Percentiles rank a stretch among this genome's conserved stretches.
These are phyloP conservation scores for Choiromyces venosus DNA, from an alignment of 495 filamentous ascomycete genomes.

Conservation along the genomic window DNA sequence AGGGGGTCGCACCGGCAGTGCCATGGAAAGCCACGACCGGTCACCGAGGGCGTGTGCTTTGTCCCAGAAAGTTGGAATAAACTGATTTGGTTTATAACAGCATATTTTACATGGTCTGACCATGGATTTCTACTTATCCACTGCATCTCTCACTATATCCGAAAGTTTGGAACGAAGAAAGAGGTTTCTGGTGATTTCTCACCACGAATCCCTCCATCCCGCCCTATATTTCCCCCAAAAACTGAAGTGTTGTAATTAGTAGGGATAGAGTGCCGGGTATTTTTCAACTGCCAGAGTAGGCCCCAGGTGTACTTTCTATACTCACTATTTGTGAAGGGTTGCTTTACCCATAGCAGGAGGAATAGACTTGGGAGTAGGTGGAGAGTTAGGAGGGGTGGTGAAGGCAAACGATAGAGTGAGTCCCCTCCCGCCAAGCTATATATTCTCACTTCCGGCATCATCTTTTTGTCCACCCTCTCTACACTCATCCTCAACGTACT, in stretches of 20 bases:
- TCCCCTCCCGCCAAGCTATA: neutral
- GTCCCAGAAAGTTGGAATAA: neutral
- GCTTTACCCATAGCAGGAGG: neutral
- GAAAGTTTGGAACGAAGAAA: neutral
- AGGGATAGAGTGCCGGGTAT: neutral
- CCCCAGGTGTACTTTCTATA: neutral
- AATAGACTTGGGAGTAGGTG: neutral
- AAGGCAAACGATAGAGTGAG: neutral
- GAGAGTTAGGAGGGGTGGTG: neutral
- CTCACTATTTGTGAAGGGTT: neutral
- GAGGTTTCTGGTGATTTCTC: neutral
- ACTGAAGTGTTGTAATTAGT: neutral
- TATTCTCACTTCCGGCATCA: neutral
- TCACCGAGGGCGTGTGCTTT: neutral
- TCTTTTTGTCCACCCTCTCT: neutral
- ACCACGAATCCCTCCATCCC: neutral
- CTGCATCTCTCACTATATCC: neutral
- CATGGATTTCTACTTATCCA: conserved; percentile 1
- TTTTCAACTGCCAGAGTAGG: neutral
- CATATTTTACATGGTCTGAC: neutral
- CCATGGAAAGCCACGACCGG: neutral
- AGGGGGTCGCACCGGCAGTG: neutral
- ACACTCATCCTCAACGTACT: neutral
- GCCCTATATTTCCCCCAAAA: neutral
- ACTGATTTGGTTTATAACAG: neutral